Conservation (phyloP, 2,329 filamentous ascomycete species). For the Alternaria postmessia region DNA sequence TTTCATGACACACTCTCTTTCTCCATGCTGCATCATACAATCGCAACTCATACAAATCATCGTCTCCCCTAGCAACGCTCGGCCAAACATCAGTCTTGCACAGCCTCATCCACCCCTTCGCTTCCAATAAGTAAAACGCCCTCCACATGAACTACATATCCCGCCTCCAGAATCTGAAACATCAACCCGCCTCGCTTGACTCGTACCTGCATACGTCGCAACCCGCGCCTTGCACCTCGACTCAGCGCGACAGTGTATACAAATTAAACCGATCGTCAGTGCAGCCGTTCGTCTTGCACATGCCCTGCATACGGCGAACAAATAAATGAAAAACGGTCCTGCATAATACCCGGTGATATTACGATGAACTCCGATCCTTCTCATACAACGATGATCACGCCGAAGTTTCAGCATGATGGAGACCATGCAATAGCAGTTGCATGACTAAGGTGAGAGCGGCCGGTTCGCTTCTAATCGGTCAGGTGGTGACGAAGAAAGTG, state of each 20-base stretch:
- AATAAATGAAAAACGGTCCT: not conserved
- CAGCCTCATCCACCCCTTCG: slow-evolving; percentile 2
- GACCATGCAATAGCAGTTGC: not conserved
- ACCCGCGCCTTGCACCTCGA: not conserved
- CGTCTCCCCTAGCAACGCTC: slow-evolving; percentile 7
- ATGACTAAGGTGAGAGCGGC: not conserved
- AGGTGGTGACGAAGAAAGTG: not conserved
- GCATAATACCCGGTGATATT: not conserved
- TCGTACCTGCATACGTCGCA: slow-evolving; percentile 1
- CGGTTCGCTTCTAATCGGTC: not conserved
- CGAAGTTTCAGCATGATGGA: slow-evolving; percentile 1
- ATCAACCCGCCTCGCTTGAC: slow-evolving; percentile 3
- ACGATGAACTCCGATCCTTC: not conserved
- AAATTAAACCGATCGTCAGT: slow-evolving; percentile 2
- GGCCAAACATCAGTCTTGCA: not conserved
- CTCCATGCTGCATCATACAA: not conserved
- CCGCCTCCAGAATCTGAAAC: slow-evolving; percentile 4
- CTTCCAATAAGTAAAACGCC: not conserved
- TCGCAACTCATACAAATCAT: not conserved
- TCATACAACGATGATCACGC: not conserved
- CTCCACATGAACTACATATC: not conserved
- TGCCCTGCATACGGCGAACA: not conserved
- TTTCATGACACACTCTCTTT: not conserved
- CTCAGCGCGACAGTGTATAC: not conserved
- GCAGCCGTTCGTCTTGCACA: not conserved